Percentiles rank a stretch among this genome's conserved stretches.
phyloP scores from a whole-genome alignment of 805 yeast species.

The Saccharomycopsis olivae region DNA sequence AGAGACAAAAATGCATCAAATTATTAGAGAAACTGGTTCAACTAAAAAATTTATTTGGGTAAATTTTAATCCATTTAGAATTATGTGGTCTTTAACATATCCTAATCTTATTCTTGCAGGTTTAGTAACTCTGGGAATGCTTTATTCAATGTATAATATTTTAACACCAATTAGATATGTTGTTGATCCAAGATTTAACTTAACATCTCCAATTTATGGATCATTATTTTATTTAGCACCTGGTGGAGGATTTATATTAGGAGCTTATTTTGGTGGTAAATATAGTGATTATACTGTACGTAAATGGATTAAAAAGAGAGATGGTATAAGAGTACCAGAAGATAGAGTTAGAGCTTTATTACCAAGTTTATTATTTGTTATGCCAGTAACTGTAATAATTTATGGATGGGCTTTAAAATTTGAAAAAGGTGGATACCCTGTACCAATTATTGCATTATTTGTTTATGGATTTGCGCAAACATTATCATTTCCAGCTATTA shows the following conservation, averaged over 20 bases:
- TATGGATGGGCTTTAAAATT: slow-evolving; percentile 46
- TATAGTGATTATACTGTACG: slow-evolving; percentile 40
- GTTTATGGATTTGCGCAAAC: slow-evolving; percentile 42
- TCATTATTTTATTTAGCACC: slow-evolving; percentile 48
- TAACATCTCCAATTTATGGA: slow-evolving; percentile 38
- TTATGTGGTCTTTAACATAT: slow-evolving; percentile 32
- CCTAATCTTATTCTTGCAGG: slow-evolving; percentile 36
- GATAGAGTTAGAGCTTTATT: slow-evolving; percentile 36
- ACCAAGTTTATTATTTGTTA: slow-evolving; percentile 31
- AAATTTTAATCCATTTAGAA: slow-evolving; percentile 35
- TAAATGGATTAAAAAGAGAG: slow-evolving; percentile 28
- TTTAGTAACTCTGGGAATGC: slow-evolving; percentile 29
- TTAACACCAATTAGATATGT: slow-evolving; percentile 47
- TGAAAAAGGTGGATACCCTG: slow-evolving; percentile 42
- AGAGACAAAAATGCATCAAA: slow-evolving; percentile 24
- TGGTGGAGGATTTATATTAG: slow-evolving; percentile 41
- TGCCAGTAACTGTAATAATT: slow-evolving; percentile 35
- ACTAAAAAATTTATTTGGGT: slow-evolving; percentile 32
- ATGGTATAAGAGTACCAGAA: slow-evolving; percentile 40
- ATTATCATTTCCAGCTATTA: slow-evolving; percentile 38
- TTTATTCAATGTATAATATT: slow-evolving; percentile 40
- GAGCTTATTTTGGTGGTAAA: slow-evolving; percentile 42
- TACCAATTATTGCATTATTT: slow-evolving; percentile 42
- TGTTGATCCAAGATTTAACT: slow-evolving; percentile 43
- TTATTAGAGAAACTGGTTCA: slow-evolving; percentile 22